Percentiles rank a stretch among this genome's conserved stretches.
Evolutionary conservation across 257 asterid genomes (phyloP).

Genomic region (Solanum medicagineum): DNA sequence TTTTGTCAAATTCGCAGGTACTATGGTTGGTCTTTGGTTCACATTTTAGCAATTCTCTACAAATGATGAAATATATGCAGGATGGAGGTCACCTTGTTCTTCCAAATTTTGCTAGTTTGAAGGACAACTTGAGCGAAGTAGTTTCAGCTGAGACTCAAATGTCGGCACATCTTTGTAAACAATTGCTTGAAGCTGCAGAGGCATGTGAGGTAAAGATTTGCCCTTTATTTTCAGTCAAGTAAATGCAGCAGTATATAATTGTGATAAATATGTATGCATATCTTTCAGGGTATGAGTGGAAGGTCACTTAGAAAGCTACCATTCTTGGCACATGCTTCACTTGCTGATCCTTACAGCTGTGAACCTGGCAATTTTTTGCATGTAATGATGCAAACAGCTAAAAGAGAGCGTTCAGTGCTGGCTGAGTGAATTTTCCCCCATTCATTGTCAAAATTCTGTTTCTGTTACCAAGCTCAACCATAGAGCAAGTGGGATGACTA

Average conservation of each 20-base stretch:
- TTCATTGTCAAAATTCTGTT: not conserved
- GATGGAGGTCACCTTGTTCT: conserved; percentile 24
- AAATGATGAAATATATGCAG: conserved; percentile 20
- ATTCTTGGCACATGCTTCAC: conserved; percentile 82
- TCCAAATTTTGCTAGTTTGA: conserved; percentile 50
- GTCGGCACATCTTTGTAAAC: conserved; percentile 27
- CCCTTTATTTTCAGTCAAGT: not conserved
- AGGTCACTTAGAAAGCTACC: conserved; percentile 95
- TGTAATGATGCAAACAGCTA: conserved; percentile 61
- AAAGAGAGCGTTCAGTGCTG: conserved; percentile 53
- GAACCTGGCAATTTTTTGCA: conserved; percentile 52
- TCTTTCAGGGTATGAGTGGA: conserved; percentile 83
- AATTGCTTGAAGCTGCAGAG: conserved; percentile 71
- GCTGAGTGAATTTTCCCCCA: conserved; percentile 26
- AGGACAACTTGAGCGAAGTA: conserved; percentile 35
- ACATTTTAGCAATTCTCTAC: not conserved
- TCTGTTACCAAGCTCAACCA: not conserved
- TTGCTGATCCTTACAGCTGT: conserved; percentile 45
- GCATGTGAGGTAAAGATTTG: conserved; percentile 60
- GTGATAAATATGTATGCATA: not conserved
- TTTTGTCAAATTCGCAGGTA: conserved; percentile 44
- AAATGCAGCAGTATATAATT: not conserved
- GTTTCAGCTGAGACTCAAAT: conserved; percentile 24
- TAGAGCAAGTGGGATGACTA: not conserved
- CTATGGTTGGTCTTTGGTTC: conserved; percentile 31